Evolutionary conservation across 83 land plant species (phyloP).

Genomic region (Picea abies): DNA sequence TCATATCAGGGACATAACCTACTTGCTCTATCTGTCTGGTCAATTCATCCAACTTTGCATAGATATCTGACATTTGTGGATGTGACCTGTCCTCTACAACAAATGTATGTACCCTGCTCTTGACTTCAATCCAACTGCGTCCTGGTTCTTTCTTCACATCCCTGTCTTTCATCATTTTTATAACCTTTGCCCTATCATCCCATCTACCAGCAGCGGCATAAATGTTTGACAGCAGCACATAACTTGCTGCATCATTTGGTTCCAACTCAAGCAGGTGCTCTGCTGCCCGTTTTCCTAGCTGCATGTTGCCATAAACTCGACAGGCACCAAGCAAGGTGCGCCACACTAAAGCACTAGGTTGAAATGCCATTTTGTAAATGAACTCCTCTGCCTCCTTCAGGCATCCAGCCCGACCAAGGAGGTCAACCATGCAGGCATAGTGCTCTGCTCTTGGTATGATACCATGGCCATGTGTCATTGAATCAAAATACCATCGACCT

Average conservation of each 20-base stretch:
- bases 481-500: conserved; percentile 1
- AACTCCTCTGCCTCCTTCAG: conserved; percentile 40
- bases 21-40: background rate
- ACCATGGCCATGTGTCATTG: background rate
- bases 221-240: conserved; percentile 23
- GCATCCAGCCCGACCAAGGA: conserved; percentile 40
- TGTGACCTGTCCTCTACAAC: conserved; percentile 13
- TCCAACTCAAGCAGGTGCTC: conserved; percentile 10
- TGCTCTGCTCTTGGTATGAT: conserved; percentile 9
- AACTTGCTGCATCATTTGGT: conserved; percentile 7
- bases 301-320: conserved; percentile 11
- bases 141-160: conserved; percentile 23
- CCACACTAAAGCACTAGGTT: conserved; percentile 12
- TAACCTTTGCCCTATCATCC: conserved; percentile 14
- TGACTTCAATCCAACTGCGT: conserved; percentile 20
- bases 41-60: conserved; percentile 7
- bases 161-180: conserved; percentile 22
- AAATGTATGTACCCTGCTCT: conserved; percentile 13
- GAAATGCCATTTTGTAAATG: conserved; percentile 26
- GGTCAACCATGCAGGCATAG: conserved; percentile 30
- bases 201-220: conserved; percentile 25
- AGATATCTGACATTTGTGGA: background rate
- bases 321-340: conserved; percentile 22
- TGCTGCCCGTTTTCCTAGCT: conserved; percentile 18
- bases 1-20: background rate